phyloP scores from a whole-genome alignment of 139 green algal genomes.

The Closterium sp. region DNA sequence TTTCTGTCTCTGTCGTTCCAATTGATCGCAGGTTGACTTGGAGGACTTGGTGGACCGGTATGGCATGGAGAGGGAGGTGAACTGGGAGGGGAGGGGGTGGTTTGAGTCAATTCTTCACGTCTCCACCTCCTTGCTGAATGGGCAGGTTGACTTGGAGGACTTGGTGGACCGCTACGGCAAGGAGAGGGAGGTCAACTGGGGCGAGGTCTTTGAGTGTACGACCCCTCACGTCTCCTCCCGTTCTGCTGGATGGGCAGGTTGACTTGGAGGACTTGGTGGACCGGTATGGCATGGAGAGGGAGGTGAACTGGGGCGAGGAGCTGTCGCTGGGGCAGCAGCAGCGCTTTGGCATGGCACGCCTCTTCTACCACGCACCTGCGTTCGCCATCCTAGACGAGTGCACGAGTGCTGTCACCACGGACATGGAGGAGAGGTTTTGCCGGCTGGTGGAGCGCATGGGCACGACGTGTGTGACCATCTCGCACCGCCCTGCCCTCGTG shows the following conservation, averaged over 20 bases:
- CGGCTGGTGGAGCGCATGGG: slow-evolving; percentile 48
- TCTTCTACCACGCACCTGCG: slow-evolving; percentile 72
- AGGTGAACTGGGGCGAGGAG: slow-evolving; percentile 63
- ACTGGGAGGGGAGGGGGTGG: too few species aligned
- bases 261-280: slow-evolving; percentile 59
- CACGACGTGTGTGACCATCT: slow-evolving; percentile 80
- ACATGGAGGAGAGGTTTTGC: slow-evolving; percentile 66
- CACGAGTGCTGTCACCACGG: slow-evolving; percentile 72
- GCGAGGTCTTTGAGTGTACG: too few species aligned
- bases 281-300: neutral
- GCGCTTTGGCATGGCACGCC: slow-evolving; percentile 66
- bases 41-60: too few species aligned
- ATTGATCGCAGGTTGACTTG: neutral
- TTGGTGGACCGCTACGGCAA: too few species aligned
- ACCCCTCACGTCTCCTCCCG: too few species aligned
- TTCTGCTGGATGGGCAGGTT: slow-evolving; percentile 36
- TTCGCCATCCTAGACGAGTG: slow-evolving; percentile 81
- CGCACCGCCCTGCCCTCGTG: slow-evolving; percentile 72
- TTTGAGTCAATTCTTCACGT: neutral
- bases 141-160: neutral
- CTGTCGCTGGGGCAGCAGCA: slow-evolving; percentile 75
- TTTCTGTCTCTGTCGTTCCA: too few species aligned
- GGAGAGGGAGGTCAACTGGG: too few species aligned
- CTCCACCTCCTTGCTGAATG: neutral
- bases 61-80: too few species aligned